Evolutionary conservation across 2,329 filamentous ascomycete genomes (phyloP), one percentile per base, ranked within the genome.

Genomic region (Lachnum nothofagi): DNA sequence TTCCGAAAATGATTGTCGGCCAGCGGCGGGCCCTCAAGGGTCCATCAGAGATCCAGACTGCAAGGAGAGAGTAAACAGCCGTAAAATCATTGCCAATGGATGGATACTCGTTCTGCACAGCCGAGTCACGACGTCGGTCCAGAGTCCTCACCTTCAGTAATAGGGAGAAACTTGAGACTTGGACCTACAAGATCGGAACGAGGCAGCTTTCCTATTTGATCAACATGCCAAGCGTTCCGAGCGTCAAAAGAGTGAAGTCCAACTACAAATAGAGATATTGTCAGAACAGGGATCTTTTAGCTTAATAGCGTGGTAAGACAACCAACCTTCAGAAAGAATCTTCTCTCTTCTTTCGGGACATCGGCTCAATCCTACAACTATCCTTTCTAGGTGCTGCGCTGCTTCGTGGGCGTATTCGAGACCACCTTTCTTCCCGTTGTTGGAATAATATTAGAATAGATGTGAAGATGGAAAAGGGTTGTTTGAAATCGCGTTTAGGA

Each of bases 1-100:
- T 75, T 2, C 72, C 73, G 42, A 75, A 79, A 2, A 85, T 66
- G 39, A 86, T 82, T 0, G 78, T 72, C 0, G 81, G 83, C 82
- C 82, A 86, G 4, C 83, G 70, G 0, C 70, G 73, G 2, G 82
- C 82, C 16, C 69, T 68, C 38, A 83, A 75, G 1, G 85, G 46
- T 0, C 74, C 73, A 61, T 86, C 83, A 0, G 81, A 85, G 0
- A 75, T 75, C 82, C 82, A 86, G 47, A 55, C 53, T 25, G 47
- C 33, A 27, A 55, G 39, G 17, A 55, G 49, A 17, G 46, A 50
- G 33, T 55, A 53, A 3, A 46, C 47, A 9, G 53, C 53, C 2
- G 38, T 51, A 38, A 55, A 55, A 1, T 46, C 53, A 17, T 55
- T 55, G 8, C 37, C 42, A n/a, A 55, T 33, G 14, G 53, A 51